Percentiles rank a stretch among this genome's conserved stretches.
Conservation (phyloP, 768 basidiomycete genomes). For the Leccinum disarticulatum region DNA sequence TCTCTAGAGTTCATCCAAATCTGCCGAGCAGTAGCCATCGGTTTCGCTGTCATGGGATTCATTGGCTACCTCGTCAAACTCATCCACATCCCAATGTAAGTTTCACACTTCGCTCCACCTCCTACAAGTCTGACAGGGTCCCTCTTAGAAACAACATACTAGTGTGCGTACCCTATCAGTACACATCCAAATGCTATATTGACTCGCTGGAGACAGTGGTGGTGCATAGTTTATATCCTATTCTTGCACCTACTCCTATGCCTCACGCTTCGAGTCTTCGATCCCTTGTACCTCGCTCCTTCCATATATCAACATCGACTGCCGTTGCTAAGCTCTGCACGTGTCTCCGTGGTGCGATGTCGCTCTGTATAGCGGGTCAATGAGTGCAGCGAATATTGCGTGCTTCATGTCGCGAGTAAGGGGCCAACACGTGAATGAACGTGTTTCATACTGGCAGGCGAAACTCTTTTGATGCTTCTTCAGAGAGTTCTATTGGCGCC, state of each 20-base stretch:
- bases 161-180: conserved; percentile 65
- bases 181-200: conserved; percentile 22
- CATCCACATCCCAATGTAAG: conserved; percentile 97
- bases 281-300: conserved; percentile 21
- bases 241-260: conserved; percentile 9
- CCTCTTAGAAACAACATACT: conserved; percentile 87
- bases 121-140: conserved; percentile 16
- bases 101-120: conserved; percentile 20
- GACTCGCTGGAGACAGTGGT: conserved; percentile 48
- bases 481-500: background rate
- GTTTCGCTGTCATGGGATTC: conserved; percentile 99
- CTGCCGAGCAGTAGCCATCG: conserved; percentile 93
- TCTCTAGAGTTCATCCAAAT: conserved; percentile 87
- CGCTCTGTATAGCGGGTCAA: background rate
- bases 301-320: conserved; percentile 13
- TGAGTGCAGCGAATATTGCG: conserved; percentile 2
- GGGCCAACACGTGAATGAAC: background rate
- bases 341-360: background rate
- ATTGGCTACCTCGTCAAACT: conserved; percentile 99
- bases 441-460: conserved; percentile 12
- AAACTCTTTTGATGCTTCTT: conserved; percentile 5
- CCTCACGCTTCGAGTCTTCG: conserved; percentile 15
- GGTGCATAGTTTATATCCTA: conserved; percentile 55
- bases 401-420: conserved; percentile 5
- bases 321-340: conserved; percentile 3